These are phyloP conservation scores for Sarcodon sp. DNA, from an alignment of 768 basidiomycete genomes.

Conservation along the genomic window DNA sequence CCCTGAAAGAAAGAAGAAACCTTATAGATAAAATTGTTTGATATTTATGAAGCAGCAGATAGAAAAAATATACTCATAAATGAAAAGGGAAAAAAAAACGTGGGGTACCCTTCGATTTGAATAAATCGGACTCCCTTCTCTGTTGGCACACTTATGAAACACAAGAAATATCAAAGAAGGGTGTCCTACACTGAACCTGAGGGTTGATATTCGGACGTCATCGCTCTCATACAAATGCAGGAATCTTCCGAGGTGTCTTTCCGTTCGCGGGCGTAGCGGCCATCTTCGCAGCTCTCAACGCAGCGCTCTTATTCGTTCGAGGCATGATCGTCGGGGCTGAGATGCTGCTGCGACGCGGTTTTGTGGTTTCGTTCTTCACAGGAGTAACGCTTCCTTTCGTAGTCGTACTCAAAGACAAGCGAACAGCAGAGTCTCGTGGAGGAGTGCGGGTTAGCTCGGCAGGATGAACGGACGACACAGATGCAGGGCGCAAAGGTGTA, in stretches of 20 bases:
- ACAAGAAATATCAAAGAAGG: too few species aligned
- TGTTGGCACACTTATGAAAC: too few species aligned
- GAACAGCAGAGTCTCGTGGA: background rate
- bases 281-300: constrained; percentile 57
- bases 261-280: constrained; percentile 16
- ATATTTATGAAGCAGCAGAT: too few species aligned
- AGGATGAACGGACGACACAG: constrained; percentile 13
- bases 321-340: constrained; percentile 49
- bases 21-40: too few species aligned
- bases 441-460: background rate
- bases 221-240: background rate
- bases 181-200: too few species aligned
- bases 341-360: constrained; percentile 45
- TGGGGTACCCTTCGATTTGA: too few species aligned
- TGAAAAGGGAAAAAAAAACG: too few species aligned
- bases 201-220: too few species aligned
- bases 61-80: too few species aligned
- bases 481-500: constrained; percentile 5
- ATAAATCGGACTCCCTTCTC: too few species aligned
- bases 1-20: too few species aligned
- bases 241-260: constrained; percentile 4
- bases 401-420: constrained; percentile 3
- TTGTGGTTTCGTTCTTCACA: constrained; percentile 14
- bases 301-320: constrained; percentile 62
- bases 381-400: constrained; percentile 5